phyloP scores from a whole-genome alignment of 2,329 filamentous ascomycete species.

The Niveomyces coronatus region DNA sequence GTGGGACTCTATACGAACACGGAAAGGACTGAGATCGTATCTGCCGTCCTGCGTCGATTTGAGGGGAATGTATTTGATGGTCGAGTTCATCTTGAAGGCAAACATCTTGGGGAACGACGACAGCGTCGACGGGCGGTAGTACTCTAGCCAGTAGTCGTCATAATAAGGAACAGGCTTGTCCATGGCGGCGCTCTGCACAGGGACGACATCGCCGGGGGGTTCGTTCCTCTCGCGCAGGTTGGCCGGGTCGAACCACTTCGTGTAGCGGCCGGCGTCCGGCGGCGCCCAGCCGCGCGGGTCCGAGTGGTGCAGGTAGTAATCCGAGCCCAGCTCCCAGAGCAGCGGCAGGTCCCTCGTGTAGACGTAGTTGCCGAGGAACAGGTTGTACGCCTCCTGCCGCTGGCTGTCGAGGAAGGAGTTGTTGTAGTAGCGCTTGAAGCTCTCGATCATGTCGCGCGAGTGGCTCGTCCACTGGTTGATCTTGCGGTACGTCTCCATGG shows the following conservation, averaged over 20 bases:
- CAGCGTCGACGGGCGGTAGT: conserved; percentile 79
- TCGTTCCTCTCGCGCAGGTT: conserved; percentile 26
- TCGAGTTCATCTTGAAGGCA: conserved; percentile 84
- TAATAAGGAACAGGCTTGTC: conserved; percentile 49
- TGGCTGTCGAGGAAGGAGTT: conserved; percentile 98
- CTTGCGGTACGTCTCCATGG: conserved; percentile 98
- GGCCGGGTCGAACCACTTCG: conserved; percentile 75
- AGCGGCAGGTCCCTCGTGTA: conserved; percentile 81
- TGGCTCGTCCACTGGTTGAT: conserved; percentile 99
- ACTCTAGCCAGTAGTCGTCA: conserved; percentile 96
- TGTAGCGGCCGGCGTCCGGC: conserved; percentile 59
- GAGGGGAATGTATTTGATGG: conserved; percentile 70
- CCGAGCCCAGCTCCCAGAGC: conserved; percentile 91
- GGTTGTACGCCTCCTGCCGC: conserved; percentile 92
- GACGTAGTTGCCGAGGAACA: conserved; percentile 94
- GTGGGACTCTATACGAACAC: conserved; percentile 53
- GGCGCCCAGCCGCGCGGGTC: conserved; percentile 66
- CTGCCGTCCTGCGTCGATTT: conserved; percentile 61
- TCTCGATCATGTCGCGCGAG: conserved; percentile 97
- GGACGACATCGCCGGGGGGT: conserved; percentile 14
- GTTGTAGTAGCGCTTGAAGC: conserved; percentile 98
- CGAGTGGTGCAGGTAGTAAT: conserved; percentile 92
- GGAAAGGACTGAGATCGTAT: conserved; percentile 83
- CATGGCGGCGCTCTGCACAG: conserved; percentile 24
- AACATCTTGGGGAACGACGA: conserved; percentile 91